A percentile compares a stretch with the other conserved stretches of the same genome.
Evolutionary conservation across 2,329 filamentous ascomycete species (phyloP).

Genomic region (Colletotrichum graminicola): DNA sequence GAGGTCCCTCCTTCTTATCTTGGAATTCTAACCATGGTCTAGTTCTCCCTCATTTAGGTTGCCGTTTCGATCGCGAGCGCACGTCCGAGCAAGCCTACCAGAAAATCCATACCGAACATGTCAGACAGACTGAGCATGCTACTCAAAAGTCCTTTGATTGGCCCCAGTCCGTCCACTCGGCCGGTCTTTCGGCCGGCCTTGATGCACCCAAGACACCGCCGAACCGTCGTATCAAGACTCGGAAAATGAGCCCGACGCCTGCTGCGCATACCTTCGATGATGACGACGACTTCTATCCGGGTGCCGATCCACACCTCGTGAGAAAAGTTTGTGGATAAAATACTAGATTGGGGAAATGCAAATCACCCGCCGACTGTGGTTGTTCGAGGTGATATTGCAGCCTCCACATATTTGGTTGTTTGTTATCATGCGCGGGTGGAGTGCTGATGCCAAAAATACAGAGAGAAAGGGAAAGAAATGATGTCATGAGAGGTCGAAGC

Average conservation of each 20-base stretch:
- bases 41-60: not conserved
- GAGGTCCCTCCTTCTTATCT: conserved; percentile 14
- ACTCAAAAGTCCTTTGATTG: not conserved
- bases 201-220: conserved; percentile 21
- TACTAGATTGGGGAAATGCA: too few species aligned
- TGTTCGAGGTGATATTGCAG: too few species aligned
- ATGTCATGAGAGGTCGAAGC: too few species aligned
- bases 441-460: not conserved
- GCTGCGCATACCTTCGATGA: conserved; percentile 25
- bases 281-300: conserved; percentile 33
- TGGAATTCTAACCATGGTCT: conserved; percentile 4
- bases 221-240: not conserved
- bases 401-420: too few species aligned
- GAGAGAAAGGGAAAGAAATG: not conserved
- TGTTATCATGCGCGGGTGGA: not conserved
- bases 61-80: not conserved
- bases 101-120: not conserved
- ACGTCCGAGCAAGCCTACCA: not conserved
- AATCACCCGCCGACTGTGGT: too few species aligned
- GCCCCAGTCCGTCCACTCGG: not conserved
- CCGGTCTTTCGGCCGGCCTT: conserved; percentile 6
- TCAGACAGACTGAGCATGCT: too few species aligned
- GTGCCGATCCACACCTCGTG: conserved; percentile 1
- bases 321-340: not conserved
- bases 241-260: conserved; percentile 18